Evolutionary conservation across 2,329 filamentous ascomycete species (phyloP).

Genomic region (Graphilbum sp.): DNA sequence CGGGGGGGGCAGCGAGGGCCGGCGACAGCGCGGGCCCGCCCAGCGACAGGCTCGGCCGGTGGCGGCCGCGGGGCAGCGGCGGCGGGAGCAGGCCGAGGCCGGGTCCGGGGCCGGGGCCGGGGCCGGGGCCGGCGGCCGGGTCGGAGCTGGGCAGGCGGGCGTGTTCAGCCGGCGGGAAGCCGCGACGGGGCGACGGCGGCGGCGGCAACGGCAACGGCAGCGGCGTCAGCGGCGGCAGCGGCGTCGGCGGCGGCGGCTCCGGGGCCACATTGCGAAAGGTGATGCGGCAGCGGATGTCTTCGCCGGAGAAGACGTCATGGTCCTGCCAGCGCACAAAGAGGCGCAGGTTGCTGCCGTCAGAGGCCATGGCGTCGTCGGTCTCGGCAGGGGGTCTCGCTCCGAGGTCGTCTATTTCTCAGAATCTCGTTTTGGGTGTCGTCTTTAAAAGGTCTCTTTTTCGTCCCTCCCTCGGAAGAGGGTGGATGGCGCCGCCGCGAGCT

Average conservation of each 20-base stretch:
- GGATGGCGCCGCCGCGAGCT: conserved; percentile 1
- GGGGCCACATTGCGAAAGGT: conserved; percentile 76
- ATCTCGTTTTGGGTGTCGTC: no score
- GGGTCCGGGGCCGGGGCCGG: background rate
- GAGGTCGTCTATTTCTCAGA: no score
- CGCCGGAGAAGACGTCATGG: conserved; percentile 87
- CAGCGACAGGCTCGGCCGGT: conserved; percentile 9
- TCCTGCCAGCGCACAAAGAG: conserved; percentile 94
- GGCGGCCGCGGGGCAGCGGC: conserved; percentile 4
- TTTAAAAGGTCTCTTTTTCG: no score
- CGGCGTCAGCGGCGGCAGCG: background rate
- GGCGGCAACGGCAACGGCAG: background rate
- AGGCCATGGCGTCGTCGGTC: background rate
- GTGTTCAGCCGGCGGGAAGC: conserved; percentile 1
- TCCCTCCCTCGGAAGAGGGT: background rate
- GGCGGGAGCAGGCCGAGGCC: conserved; percentile 3
- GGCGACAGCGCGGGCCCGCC: conserved; percentile 5
- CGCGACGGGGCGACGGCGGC: background rate
- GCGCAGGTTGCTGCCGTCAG: conserved; percentile 53
- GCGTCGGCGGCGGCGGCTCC: conserved; percentile 3
- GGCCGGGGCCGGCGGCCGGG: background rate
- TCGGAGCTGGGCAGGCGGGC: background rate
- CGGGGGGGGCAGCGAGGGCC: background rate
- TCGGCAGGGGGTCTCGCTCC: no score
- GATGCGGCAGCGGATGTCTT: conserved; percentile 89